Conservation (phyloP, 2,329 filamentous ascomycete genomes). For the Chaetomiaceae sp. region DNA sequence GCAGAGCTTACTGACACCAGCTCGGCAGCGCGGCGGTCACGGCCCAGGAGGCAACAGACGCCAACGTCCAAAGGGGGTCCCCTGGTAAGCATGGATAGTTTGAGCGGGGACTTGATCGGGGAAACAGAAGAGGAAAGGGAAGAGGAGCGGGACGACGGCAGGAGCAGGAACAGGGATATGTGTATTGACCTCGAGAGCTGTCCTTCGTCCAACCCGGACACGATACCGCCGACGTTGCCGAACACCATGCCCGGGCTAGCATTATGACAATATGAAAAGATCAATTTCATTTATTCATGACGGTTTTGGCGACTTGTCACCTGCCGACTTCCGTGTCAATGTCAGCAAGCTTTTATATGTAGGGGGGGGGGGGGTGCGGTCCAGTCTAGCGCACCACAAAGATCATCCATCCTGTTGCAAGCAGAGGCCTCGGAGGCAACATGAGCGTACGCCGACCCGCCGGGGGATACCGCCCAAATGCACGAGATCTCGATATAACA, state of each 20-base stretch:
- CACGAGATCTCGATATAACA: too few species aligned
- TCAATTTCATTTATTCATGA: not conserved
- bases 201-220: not conserved
- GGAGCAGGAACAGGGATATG: not conserved
- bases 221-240: not conserved
- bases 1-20: not conserved
- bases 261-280: not conserved
- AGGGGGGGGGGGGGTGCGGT: too few species aligned
- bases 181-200: constrained; percentile 16
- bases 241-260: not conserved
- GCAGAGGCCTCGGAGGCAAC: too few species aligned
- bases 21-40: not conserved
- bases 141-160: not conserved
- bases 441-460: too few species aligned
- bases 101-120: not conserved
- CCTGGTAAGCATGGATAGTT: not conserved
- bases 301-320: not conserved
- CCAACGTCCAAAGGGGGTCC: not conserved
- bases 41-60: not conserved
- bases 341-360: too few species aligned
- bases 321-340: not conserved
- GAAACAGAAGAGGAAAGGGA: not conserved
- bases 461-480: too few species aligned
- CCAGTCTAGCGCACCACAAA: too few species aligned
- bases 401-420: too few species aligned